Base-by-base conservation (phyloP, 306 rosid genomes). In the Quercus dentata region DNA sequence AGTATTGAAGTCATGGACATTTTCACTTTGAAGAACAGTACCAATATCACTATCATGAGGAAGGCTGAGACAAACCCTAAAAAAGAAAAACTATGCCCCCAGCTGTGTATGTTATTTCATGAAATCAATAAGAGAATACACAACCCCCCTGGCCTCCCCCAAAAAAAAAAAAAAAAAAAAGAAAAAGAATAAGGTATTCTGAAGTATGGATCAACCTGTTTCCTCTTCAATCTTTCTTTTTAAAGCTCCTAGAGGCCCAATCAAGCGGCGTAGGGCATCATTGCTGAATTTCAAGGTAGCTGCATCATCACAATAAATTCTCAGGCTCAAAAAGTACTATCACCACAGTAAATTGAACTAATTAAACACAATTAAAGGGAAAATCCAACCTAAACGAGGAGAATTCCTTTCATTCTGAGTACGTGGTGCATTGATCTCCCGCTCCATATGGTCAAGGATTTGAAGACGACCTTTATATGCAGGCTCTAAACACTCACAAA, bases 391-490 rank as follows among this genome's bases (percentile, higher is more conserved):
- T 91, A 95, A 79, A 67, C 83, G 91, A 82, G 92, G 97, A 83
- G 95, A 87, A 81, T 85, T 86, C 74, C 76, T 78, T 71, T 83
- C 86, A 74, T 76, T 83, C 63, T 80, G 85, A 85, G 81, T 79
- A 44, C 88, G 92, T 31, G 99, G 98, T 6, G 79, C 82, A 75
- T 74, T 89, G 76, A 95, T 91, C 87, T 91, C 99, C 56, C 64
- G 85, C 86, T 91, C 94, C 98, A 95, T 95, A 69, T 82, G 93
- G 80, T 89, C 97, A 88, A 95, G 91, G 74, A 95, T 95, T 74
- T 92, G 98, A 81, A 85, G 73, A 69, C 97, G 99, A 77, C 96
- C 99, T 85, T 87, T 92, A n/a, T 46, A 87, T 57, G 99, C 99
- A 88, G 88, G 94, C 83, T 91, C 97, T 72, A 95, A 83, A 85